These are phyloP conservation scores for Saccharum spontaneum DNA, from an alignment of 176 grass and related monocot genomes.

Conservation along the genomic window DNA sequence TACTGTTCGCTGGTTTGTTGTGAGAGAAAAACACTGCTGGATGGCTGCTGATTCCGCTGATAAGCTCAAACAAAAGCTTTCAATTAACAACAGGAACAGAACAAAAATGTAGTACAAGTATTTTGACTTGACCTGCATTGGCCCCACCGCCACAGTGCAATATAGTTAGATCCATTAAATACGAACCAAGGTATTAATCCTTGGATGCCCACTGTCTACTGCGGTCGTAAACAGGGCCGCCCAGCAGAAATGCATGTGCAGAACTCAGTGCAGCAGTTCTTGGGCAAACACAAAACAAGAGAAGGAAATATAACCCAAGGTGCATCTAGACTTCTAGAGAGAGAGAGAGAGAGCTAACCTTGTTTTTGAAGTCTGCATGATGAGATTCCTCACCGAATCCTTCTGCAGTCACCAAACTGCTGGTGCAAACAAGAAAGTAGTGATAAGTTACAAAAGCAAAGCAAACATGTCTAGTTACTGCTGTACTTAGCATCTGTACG, in stretches of 20 bases:
- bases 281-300: conserved; percentile 14
- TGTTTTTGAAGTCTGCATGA: conserved; percentile 79
- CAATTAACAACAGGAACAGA: not conserved
- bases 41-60: too few species aligned
- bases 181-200: conserved; percentile 26
- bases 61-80: too few species aligned
- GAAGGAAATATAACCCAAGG: not conserved
- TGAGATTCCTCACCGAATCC: conserved; percentile 48
- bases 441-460: not conserved
- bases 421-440: conserved; percentile 31
- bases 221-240: not conserved
- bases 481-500: not conserved
- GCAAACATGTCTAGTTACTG: not conserved
- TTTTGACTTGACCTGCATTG: conserved; percentile 22
- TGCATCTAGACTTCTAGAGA: not conserved
- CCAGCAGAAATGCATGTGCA: conserved; percentile 37
- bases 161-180: conserved; percentile 38
- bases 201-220: conserved; percentile 35
- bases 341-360: conserved; percentile 51
- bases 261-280: conserved; percentile 24
- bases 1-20: too few species aligned
- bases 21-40: too few species aligned
- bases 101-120: not conserved
- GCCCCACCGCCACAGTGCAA: not conserved
- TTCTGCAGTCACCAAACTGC: conserved; percentile 27